phyloP scores from a whole-genome alignment of 371 early-diverging fungal genomes.

The Nematocida displodere region DNA sequence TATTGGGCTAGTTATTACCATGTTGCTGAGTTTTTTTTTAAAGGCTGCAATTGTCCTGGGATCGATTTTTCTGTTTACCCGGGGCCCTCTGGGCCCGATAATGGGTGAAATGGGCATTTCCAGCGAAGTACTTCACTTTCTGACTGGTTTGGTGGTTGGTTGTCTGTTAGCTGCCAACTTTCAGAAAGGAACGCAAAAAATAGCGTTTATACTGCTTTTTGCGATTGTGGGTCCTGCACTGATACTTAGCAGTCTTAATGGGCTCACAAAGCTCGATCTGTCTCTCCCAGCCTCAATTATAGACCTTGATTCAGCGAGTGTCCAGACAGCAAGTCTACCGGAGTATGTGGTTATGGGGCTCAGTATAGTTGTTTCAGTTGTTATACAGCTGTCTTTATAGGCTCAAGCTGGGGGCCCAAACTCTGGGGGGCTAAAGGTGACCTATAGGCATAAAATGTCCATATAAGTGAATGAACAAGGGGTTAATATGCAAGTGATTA shows the following conservation, averaged over 20 bases:
- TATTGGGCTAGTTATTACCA: not conserved
- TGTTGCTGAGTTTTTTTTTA: not conserved
- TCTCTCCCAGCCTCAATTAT: not conserved
- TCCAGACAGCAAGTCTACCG: too few species aligned
- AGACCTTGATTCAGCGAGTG: too few species aligned
- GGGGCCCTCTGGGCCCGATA: not conserved
- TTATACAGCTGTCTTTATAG: too few species aligned
- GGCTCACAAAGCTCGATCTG: not conserved
- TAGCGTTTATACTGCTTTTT: not conserved
- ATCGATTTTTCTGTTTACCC: not conserved
- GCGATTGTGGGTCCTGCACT: slow-evolving; percentile 4
- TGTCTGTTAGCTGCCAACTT: not conserved
- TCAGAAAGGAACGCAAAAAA: not conserved
- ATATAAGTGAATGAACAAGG: too few species aligned
- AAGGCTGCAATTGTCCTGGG: not conserved
- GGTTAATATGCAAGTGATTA: too few species aligned
- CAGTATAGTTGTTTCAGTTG: too few species aligned
- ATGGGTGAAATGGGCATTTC: not conserved
- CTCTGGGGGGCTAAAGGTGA: too few species aligned
- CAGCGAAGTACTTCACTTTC: not conserved
- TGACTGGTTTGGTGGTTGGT: not conserved
- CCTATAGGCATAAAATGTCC: too few species aligned
- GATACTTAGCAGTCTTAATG: not conserved
- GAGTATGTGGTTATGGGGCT: too few species aligned
- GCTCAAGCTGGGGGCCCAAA: too few species aligned